Base-by-base conservation (phyloP, 495 filamentous ascomycete species). In the Penicillium steckii region DNA sequence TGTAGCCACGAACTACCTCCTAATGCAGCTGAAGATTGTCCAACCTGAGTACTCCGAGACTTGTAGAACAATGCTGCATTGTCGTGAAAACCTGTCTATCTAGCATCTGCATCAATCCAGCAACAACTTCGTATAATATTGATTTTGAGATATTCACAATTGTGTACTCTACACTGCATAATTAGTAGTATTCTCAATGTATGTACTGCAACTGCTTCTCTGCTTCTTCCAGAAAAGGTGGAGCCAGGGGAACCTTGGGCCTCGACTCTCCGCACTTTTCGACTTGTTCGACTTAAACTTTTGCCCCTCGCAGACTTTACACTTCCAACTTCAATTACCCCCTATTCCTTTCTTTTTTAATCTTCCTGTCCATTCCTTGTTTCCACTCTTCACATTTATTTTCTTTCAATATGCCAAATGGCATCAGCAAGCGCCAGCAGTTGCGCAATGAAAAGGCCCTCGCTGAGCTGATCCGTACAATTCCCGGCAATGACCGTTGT, bases 401-500 rank as follows among this genome's bases (percentile, higher is more conserved):
- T 24, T 47, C 33, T 35, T 47, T 61, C 53, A 69, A 10, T 56
- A 85, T 85, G 81, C 72, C 78, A 8, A 69, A 68, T 12, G 71
- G 73, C 35, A 75, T 85, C 50, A 96, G 83, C 78, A 98, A 97
- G 82, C 91, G 94, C 66, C 88, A 96, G 74, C 91, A 95, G 78
- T 88, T 86, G 80, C 92, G 94, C 75, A 96, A 97, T 71, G 94
- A 98, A 78, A 89, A 87, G 64, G 75, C 83, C 24, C 77, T 98
- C 59, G 90, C 96, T 65, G 94, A 97, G 27, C 81, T 98, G 53
- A 87, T 97, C 67, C 87, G 88, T 50, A 83, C 70, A 12, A 88
- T 96, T 35, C 84, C 91, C 33, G 94, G 94, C 35, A 98, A 98
- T 79, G 91, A 95, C 69, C 74, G 86, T 58, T 98, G 94, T 74